These are phyloP conservation scores for Microbotryomycetes sp. DNA, from an alignment of 1,284 basidiomycete species.

Conservation along the genomic window DNA sequence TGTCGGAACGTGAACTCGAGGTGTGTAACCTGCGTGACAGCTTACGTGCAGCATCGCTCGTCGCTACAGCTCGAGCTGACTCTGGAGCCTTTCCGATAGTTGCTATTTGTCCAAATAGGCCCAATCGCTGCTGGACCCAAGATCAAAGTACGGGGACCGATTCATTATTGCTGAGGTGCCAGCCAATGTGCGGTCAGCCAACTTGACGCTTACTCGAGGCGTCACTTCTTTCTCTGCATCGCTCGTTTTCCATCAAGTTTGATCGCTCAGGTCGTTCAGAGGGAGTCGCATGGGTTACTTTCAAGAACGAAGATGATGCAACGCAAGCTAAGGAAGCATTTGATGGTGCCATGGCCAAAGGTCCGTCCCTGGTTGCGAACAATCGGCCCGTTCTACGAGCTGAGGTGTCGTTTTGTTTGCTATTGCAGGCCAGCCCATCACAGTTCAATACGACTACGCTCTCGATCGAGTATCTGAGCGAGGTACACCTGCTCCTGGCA, in stretches of 20 bases:
- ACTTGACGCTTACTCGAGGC: conserved; percentile 15
- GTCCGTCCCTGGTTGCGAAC: conserved; percentile 49
- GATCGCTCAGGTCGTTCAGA: conserved; percentile 90
- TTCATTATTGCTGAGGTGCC: neutral
- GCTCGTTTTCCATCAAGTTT: conserved; percentile 54
- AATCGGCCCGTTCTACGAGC: neutral
- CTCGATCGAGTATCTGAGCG: conserved; percentile 3
- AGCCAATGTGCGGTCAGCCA: neutral
- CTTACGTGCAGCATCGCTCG: no score
- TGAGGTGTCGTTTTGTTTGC: no score
- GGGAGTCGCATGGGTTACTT: conserved; percentile 75
- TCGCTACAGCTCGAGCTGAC: conserved; percentile 3
- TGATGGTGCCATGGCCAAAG: conserved; percentile 83
- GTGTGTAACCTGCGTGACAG: no score
- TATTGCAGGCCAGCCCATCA: conserved; percentile 27
- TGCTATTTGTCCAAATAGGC: conserved; percentile 86
- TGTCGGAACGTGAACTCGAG: conserved; percentile 77
- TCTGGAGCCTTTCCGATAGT: conserved; percentile 47
- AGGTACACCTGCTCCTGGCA: conserved; percentile 16
- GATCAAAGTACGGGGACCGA: conserved; percentile 65
- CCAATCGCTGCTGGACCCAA: conserved; percentile 82
- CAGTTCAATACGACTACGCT: conserved; percentile 28
- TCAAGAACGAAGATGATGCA: conserved; percentile 70
- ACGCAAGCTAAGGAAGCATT: conserved; percentile 77
- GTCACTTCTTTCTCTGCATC: neutral